phyloP scores from a whole-genome alignment of 441 rosid species.

The Syzygium malaccense region DNA sequence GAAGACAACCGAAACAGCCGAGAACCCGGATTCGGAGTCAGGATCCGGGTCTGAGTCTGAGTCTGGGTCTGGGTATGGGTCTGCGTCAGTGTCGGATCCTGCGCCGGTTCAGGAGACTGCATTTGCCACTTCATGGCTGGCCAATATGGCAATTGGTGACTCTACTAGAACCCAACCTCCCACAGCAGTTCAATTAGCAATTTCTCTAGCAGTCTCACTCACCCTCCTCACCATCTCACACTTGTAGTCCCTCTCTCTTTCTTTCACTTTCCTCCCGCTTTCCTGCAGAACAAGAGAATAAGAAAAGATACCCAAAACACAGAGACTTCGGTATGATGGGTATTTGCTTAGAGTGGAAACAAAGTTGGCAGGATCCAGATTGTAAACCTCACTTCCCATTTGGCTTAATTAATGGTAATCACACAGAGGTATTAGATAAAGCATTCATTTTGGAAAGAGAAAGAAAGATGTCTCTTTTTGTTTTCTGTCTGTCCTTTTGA shows the following conservation, averaged over 20 bases:
- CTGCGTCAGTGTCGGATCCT: not conserved
- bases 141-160: slow-evolving; percentile 21
- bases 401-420: slow-evolving; percentile 11
- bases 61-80: not conserved
- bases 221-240: not conserved
- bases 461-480: not conserved
- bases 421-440: not conserved
- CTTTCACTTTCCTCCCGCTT: not conserved
- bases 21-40: not conserved
- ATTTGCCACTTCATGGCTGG: slow-evolving; percentile 3
- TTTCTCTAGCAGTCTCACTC: slow-evolving; percentile 18
- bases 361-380: slow-evolving; percentile 9
- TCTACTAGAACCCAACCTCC: slow-evolving; percentile 20
- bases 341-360: not conserved
- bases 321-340: not conserved
- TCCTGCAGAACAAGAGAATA: not conserved
- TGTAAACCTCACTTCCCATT: slow-evolving; percentile 10
- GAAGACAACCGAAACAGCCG: not conserved
- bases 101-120: not conserved
- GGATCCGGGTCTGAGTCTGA: not conserved
- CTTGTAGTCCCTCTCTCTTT: slow-evolving; percentile 4
- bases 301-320: not conserved
- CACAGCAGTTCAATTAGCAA: slow-evolving; percentile 7
- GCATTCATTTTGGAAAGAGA: slow-evolving; percentile 7
- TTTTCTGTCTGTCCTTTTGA: not conserved